phyloP scores from a whole-genome alignment of 768 basidiomycete species.

The Myochromella boudieri region DNA sequence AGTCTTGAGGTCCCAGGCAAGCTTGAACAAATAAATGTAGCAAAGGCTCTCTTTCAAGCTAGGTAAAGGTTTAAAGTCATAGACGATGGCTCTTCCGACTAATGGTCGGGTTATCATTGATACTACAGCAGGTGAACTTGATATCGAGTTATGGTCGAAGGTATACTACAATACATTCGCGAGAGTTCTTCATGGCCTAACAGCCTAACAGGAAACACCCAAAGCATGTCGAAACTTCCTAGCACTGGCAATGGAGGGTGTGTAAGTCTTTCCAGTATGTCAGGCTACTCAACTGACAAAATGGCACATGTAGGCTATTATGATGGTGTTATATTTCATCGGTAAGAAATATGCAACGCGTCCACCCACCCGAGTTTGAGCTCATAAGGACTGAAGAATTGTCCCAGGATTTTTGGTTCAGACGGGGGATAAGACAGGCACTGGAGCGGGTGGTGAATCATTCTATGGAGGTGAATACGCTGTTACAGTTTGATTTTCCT shows the following conservation, averaged over 20 bases:
- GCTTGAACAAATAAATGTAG: no score
- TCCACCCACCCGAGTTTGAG: neutral
- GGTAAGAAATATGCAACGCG: conserved; percentile 40
- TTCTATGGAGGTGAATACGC: conserved; percentile 76
- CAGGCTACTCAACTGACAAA: neutral
- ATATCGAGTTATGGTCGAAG: conserved; percentile 93
- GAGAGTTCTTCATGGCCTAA: neutral
- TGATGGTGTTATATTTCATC: conserved; percentile 92
- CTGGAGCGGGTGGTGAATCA: conserved; percentile 90
- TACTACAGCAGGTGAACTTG: conserved; percentile 85
- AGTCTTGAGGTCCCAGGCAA: neutral
- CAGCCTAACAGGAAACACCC: conserved; percentile 72
- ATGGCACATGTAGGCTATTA: conserved; percentile 74
- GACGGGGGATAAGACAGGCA: conserved; percentile 91
- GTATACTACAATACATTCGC: conserved; percentile 34
- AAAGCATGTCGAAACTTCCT: conserved; percentile 93
- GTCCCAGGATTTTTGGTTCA: conserved; percentile 93
- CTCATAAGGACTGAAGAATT: conserved; percentile 38
- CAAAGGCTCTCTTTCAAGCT: no score
- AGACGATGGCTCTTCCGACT: conserved; percentile 90
- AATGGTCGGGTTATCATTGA: conserved; percentile 84
- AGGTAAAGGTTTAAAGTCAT: no score
- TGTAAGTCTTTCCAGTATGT: conserved; percentile 29
- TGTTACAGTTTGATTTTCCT: neutral
- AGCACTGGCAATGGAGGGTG: conserved; percentile 87